Conservation (phyloP, 2,329 filamentous ascomycete genomes). For the Aurifilum marmelostoma region DNA sequence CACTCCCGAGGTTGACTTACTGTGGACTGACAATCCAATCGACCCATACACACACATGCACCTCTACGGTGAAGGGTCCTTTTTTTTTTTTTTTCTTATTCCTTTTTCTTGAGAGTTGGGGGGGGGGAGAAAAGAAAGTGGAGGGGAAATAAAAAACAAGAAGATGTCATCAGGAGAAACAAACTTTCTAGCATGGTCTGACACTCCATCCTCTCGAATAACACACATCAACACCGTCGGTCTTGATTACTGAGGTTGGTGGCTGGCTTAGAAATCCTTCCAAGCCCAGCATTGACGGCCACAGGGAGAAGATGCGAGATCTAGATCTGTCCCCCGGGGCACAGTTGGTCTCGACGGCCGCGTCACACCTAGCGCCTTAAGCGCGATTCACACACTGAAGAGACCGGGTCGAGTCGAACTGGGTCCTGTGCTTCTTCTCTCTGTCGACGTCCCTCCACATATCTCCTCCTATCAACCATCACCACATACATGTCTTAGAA, state of each 20-base stretch:
- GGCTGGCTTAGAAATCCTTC: constrained; percentile 1
- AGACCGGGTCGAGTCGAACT: neutral
- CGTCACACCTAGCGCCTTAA: constrained; percentile 3
- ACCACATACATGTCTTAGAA: constrained; percentile 3
- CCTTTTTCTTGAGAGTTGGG: too few species aligned
- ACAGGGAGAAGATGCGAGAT: neutral
- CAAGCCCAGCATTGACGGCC: neutral
- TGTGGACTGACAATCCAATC: neutral
- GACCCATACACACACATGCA: neutral
- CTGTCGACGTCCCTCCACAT: neutral
- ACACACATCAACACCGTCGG: neutral
- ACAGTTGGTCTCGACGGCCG: neutral
- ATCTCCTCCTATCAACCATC: neutral
- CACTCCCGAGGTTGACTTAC: neutral
- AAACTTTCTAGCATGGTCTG: neutral
- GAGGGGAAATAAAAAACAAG: neutral
- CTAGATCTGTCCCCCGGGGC: neutral
- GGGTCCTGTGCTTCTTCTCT: neutral
- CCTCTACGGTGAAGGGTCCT: neutral
- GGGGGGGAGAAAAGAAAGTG: too few species aligned
- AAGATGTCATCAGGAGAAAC: neutral
- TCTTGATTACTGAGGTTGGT: neutral
- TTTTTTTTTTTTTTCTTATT: neutral
- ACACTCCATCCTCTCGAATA: neutral
- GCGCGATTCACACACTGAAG: neutral